A percentile compares a stretch with the other conserved stretches of the same genome.
phyloP scores from a whole-genome alignment of 495 filamentous ascomycete genomes.

The Penicillium crystallinum region DNA sequence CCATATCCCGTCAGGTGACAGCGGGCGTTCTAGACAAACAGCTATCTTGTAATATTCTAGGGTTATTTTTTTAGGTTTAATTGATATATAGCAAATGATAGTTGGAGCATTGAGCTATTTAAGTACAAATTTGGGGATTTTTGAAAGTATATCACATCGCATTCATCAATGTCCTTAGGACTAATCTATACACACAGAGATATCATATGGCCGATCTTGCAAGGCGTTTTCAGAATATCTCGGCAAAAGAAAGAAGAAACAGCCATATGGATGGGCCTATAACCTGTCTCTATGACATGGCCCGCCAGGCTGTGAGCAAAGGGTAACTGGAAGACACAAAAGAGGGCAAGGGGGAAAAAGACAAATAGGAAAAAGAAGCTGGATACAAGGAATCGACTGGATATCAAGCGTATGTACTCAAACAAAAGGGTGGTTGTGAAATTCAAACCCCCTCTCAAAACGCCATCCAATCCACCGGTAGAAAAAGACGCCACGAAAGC shows the following conservation, averaged over 20 bases:
- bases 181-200: conserved; percentile 11
- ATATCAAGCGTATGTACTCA: conserved; percentile 34
- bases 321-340: not conserved
- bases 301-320: not conserved
- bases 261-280: not conserved
- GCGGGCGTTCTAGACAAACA: not conserved
- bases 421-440: conserved; percentile 15
- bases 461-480: conserved; percentile 42
- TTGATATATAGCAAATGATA: not conserved
- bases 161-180: conserved; percentile 6
- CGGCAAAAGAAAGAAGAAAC: not conserved
- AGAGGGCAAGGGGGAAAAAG: conserved; percentile 2
- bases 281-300: conserved; percentile 9
- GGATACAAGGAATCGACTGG: conserved; percentile 24
- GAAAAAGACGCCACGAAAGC: conserved; percentile 21
- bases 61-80: no score
- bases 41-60: not conserved
- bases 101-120: not conserved
- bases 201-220: not conserved
- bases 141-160: not conserved
- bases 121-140: not conserved
- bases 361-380: conserved; percentile 9
- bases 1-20: conserved; percentile 12
- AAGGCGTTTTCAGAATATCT: not conserved
- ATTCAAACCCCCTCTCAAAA: conserved; percentile 22